Evolutionary conservation across 495 filamentous ascomycete genomes (phyloP), one percentile per base, ranked within the genome.

Genomic region (Cercophora newfieldiana): DNA sequence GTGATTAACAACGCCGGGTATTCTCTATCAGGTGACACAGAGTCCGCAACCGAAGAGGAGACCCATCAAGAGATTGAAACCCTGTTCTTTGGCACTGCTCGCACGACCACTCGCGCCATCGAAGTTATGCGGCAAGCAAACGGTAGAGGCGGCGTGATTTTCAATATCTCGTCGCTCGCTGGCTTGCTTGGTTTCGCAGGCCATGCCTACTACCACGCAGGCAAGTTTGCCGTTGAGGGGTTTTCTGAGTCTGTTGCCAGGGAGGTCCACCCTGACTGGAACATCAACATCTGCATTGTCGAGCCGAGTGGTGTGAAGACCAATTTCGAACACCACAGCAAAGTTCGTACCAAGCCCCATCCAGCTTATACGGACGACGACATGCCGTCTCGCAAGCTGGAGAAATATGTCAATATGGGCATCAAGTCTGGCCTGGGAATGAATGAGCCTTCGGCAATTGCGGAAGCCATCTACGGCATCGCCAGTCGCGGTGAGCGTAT

Each of bases 1-100:
- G 72, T 87, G 16, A 79, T 87, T 68, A 86, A 88, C 74, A 87
- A 85, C 61, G 84, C 84, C 5, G 85, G 85, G 7, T 85, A 85
- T 65, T 73, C 73, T 2, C 75, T 83, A 12, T 61, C 70, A 8
- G 84, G 83, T 3, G 80, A 80, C 57, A 79, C 80, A 22, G 84
- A 86, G 67, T 71, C 71, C 16, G 71, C 82, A 24, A 71, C 73
- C 0, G 78, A 82, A 10, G 70, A 74, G 16, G 75, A 82, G 60
- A 70, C 77, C 8, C 80, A 78, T 19, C 68, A 63, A 4, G 67
- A 83, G 61, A 69, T 87, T 59, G 85, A 86, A 28, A 82, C 82
- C 26, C 78, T 84, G 66, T 88, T 86, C 77, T 87, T 79, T 72
- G 85, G 77, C 19, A 75, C 81, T n/a, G 79, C 83, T 0, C 63